Evolutionary conservation across 805 yeast species (phyloP).

Genomic region (Lachancea sp.): DNA sequence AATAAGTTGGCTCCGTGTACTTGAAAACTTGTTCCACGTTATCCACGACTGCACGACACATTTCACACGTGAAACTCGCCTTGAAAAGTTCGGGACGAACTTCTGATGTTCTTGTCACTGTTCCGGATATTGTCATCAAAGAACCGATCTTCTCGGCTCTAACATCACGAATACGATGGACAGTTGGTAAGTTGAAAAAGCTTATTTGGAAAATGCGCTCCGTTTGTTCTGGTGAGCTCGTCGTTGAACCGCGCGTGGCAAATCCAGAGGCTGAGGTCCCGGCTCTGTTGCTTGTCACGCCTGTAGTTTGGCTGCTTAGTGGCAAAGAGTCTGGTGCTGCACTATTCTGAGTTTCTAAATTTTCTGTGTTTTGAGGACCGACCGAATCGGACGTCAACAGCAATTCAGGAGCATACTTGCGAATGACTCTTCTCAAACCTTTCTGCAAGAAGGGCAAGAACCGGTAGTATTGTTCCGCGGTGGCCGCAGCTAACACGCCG

Average conservation of each 20-base stretch:
- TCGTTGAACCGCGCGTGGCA: conserved; percentile 28
- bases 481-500: conserved; percentile 84
- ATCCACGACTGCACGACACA: conserved; percentile 77
- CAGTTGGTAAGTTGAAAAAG: conserved; percentile 76
- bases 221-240: conserved; percentile 40
- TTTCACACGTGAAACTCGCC: conserved; percentile 84
- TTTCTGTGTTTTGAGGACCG: conserved; percentile 29
- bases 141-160: conserved; percentile 86
- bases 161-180: conserved; percentile 81
- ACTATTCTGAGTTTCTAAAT: conserved; percentile 21
- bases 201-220: conserved; percentile 86
- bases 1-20: conserved; percentile 90
- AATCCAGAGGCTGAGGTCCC: conserved; percentile 27
- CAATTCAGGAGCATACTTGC: conserved; percentile 67
- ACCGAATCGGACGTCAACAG: conserved; percentile 41
- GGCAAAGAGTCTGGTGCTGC: conserved; percentile 6
- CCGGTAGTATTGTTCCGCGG: conserved; percentile 86
- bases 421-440: conserved; percentile 69
- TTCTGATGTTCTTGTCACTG: conserved; percentile 93
- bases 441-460: conserved; percentile 77
- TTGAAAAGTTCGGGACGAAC: conserved; percentile 89
- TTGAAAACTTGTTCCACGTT: conserved; percentile 90
- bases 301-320: conserved; percentile 15
- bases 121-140: conserved; percentile 79
- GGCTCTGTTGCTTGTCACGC: conserved; percentile 10